phyloP scores from a whole-genome alignment of 2,329 filamentous ascomycete species.

The Chlorencoelia australis region DNA sequence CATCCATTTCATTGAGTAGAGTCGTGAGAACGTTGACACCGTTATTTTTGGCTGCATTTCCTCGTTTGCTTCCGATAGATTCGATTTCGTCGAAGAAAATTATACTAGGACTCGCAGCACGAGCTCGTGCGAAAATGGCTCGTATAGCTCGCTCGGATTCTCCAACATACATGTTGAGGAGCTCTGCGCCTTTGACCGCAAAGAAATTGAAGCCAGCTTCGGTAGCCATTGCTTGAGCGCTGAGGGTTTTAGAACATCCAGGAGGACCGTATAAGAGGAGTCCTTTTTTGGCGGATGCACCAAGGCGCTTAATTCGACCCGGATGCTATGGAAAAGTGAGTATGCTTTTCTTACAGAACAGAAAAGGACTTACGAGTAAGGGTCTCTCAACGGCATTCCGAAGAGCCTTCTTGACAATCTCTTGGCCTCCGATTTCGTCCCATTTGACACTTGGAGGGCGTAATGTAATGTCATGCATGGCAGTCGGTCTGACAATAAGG shows the following conservation, averaged over 20 bases:
- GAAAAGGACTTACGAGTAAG: conserved; percentile 16
- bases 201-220: conserved; percentile 90
- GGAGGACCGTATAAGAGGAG: conserved; percentile 86
- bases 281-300: conserved; percentile 60
- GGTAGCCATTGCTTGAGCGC: conserved; percentile 81
- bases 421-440: conserved; percentile 81
- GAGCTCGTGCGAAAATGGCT: conserved; percentile 75
- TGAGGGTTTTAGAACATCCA: conserved; percentile 90
- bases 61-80: conserved; percentile 50
- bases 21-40: conserved; percentile 81
- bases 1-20: conserved; percentile 89
- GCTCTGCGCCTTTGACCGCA: conserved; percentile 84
- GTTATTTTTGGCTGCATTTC: conserved; percentile 35
- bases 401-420: conserved; percentile 57
- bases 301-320: conserved; percentile 38
- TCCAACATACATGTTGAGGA: conserved; percentile 94
- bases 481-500: conserved; percentile 62
- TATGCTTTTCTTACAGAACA: not conserved
- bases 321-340: conserved; percentile 31
- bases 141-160: conserved; percentile 83
- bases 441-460: conserved; percentile 80
- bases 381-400: conserved; percentile 32
- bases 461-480: conserved; percentile 82
- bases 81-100: conserved; percentile 98
- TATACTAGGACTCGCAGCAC: conserved; percentile 78